These are phyloP conservation scores for Citrus reticulata DNA, from an alignment of 345 rosid species.

Conservation along the genomic window DNA sequence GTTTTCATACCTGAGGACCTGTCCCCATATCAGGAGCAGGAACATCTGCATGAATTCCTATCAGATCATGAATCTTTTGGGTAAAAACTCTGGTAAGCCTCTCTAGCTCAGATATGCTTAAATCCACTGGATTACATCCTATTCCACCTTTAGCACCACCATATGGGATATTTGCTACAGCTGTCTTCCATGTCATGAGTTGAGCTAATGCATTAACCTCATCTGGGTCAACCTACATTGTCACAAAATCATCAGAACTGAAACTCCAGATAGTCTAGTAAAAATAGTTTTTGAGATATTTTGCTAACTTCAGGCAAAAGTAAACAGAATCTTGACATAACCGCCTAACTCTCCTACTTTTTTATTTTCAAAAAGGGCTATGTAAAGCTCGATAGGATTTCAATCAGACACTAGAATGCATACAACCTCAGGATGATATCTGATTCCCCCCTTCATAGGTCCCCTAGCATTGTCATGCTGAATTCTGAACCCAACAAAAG, in stretches of 20 bases:
- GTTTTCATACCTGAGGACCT: conserved; percentile 67
- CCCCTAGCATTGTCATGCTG: conserved; percentile 99
- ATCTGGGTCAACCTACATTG: conserved; percentile 81
- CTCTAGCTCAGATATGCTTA: conserved; percentile 75
- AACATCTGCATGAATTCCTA: conserved; percentile 88
- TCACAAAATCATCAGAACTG: conserved; percentile 7
- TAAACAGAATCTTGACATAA: neutral
- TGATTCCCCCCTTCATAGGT: conserved; percentile 98
- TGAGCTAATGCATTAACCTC: conserved; percentile 97
- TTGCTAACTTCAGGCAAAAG: neutral
- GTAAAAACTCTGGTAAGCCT: conserved; percentile 93
- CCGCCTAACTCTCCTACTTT: neutral
- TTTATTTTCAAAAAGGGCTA: neutral
- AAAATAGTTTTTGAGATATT: neutral
- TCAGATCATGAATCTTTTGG: conserved; percentile 88
- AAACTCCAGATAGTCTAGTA: neutral
- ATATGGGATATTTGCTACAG: conserved; percentile 92
- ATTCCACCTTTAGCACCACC: conserved; percentile 99
- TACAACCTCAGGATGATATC: conserved; percentile 94
- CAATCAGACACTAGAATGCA: neutral
- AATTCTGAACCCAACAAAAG: conserved; percentile 89
- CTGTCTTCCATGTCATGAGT: conserved; percentile 99
- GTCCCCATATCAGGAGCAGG: conserved; percentile 99
- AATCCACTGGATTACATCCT: conserved; percentile 70
- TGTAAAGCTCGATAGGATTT: neutral